Base-by-base conservation (phyloP, 1,284 basidiomycete genomes). In the Waitea zeae region DNA sequence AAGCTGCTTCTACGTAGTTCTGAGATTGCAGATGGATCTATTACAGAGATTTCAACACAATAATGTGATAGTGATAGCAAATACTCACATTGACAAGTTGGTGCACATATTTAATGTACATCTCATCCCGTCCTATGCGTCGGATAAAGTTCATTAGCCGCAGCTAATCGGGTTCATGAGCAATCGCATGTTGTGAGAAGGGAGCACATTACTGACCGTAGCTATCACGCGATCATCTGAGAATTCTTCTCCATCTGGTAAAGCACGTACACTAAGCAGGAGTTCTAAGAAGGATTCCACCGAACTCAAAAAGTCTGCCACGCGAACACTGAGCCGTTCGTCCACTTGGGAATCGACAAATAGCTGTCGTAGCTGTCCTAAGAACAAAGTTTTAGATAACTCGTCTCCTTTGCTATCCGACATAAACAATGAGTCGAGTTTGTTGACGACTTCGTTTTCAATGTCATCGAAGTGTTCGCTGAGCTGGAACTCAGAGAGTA, bases 281-380 rank as follows among this genome's bases (percentile, higher is more conserved):
- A 98, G 65, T 46, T 95, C 88, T 22, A 98, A 67, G 72, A 98
- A 98, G 17, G 82, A 67, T 48, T 95, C 86, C 5, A 96, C 81
- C 7, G 87, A 84, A 44, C 88, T 77, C 24, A 98, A 61, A 63
- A 96, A 96, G 20, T 58, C 62, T 2, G 76, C 71, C 17, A 95
- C 82, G 19, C 83, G 73, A 32, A 74, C 67, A 6, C 81, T 72
- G 31, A 97, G 66, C 35, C 70, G 64, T 31, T 77, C 70, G 42
- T 95, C 84, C 11, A 92, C 79, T 20, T 78, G 68, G 0, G 83
- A 73, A 12, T 70, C 66, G 38, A 93, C 86, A 49, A 96, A 95
- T 3, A 95, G 62, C 41, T 78, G 71, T 11, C 88, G 75, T 31
- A 98, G 68, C 43, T 95, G 86, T n/a, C 77, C 71, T 45, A 97